phyloP scores from a whole-genome alignment of 306 rosid genomes.

The Lathyrus oleraceus region DNA sequence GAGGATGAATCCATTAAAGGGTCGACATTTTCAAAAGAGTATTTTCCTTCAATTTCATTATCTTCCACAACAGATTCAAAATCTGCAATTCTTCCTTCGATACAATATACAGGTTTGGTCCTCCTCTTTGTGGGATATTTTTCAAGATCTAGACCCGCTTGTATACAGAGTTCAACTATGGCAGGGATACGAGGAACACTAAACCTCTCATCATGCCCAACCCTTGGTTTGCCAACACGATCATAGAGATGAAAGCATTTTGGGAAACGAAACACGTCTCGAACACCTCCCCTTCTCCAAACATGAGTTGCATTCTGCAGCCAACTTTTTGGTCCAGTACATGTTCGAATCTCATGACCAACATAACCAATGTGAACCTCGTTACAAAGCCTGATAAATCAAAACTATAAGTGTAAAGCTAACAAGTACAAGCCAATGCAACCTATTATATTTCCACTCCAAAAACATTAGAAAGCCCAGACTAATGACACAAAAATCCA shows the following conservation, averaged over 20 bases:
- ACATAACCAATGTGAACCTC: constrained; percentile 70
- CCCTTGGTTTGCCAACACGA: constrained; percentile 84
- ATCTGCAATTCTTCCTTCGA: constrained; percentile 91
- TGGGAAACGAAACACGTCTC: constrained; percentile 60
- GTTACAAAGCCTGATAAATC: constrained; percentile 53
- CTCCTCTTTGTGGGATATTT: constrained; percentile 71
- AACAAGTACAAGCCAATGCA: constrained; percentile 13
- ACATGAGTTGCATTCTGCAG: constrained; percentile 60
- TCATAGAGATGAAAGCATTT: constrained; percentile 81
- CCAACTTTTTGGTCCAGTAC: constrained; percentile 65
- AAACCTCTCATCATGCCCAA: constrained; percentile 69
- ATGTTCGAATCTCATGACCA: constrained; percentile 86
- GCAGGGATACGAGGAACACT: constrained; percentile 65
- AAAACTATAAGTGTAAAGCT: constrained; percentile 25
- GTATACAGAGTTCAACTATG: constrained; percentile 78
- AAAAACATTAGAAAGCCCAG: constrained; percentile 41
- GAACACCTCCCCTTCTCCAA: constrained; percentile 75
- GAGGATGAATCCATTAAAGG: constrained; percentile 25
- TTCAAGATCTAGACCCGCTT: constrained; percentile 73
- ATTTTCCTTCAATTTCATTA: constrained; percentile 28
- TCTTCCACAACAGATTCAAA: constrained; percentile 55
- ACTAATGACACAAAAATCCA: constrained; percentile 2
- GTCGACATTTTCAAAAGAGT: constrained; percentile 20
- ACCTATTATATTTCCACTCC: constrained; percentile 9
- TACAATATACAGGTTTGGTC: constrained; percentile 72